phyloP scores from a whole-genome alignment of 768 basidiomycete genomes.

The Gautieria morchelliformis region DNA sequence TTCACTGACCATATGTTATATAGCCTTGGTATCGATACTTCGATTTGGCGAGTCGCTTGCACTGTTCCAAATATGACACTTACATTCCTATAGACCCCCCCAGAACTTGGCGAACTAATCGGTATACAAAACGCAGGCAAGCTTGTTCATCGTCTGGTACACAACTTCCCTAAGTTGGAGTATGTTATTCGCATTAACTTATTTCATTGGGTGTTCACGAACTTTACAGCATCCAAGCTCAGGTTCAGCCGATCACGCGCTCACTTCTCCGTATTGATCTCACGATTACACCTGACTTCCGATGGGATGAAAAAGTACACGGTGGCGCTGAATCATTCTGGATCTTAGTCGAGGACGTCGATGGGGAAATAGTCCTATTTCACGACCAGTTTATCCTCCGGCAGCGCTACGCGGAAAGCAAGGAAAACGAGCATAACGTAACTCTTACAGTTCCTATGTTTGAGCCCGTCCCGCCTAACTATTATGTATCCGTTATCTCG shows the following conservation, averaged over 20 bases:
- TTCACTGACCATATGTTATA: background rate
- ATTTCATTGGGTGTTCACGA: no score
- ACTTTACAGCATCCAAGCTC: slow-evolving; percentile 65
- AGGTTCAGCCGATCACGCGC: slow-evolving; percentile 94
- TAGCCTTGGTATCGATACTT: slow-evolving; percentile 97
- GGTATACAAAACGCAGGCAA: slow-evolving; percentile 90
- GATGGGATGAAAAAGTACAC: slow-evolving; percentile 94
- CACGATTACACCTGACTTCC: slow-evolving; percentile 94
- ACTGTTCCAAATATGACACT: background rate
- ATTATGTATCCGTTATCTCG: slow-evolving; percentile 91
- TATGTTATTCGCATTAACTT: slow-evolving; percentile 24
- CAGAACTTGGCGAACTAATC: slow-evolving; percentile 91
- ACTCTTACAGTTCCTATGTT: slow-evolving; percentile 94
- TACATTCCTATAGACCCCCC: slow-evolving; percentile 40
- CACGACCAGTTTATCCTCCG: slow-evolving; percentile 89
- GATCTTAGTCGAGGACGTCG: slow-evolving; percentile 93
- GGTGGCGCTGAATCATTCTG: slow-evolving; percentile 83
- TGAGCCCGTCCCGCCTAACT: slow-evolving; percentile 96
- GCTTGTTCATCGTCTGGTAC: slow-evolving; percentile 85
- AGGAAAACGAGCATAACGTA: slow-evolving; percentile 76
- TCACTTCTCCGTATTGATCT: slow-evolving; percentile 87
- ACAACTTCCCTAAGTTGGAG: slow-evolving; percentile 94
- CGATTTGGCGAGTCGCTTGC: slow-evolving; percentile 46
- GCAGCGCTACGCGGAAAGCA: slow-evolving; percentile 70
- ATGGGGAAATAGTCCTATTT: slow-evolving; percentile 94